Percentiles rank a stretch among this genome's conserved stretches.
Evolutionary conservation across 148 eudicot genomes (phyloP).

Genomic region (Limonium bicolor): DNA sequence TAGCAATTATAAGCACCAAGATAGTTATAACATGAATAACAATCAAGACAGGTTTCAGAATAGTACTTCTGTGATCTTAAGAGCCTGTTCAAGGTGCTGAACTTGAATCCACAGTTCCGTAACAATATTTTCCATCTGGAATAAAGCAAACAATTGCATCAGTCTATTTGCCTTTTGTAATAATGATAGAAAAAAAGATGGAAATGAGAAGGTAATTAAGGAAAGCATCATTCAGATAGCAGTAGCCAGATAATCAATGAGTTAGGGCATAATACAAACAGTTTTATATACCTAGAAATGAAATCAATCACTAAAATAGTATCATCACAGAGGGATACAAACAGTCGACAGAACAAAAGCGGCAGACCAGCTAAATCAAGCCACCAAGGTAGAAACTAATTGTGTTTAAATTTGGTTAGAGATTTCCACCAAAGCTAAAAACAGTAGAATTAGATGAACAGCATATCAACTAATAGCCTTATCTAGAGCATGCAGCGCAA

Average conservation of each 20-base stretch:
- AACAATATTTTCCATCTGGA: slow-evolving; percentile 56
- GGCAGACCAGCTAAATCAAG: no score
- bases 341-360: no score
- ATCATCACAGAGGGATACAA: neutral
- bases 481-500: neutral
- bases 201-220: neutral
- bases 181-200: slow-evolving; percentile 1
- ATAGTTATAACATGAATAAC: neutral
- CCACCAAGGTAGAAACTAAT: no score
- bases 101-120: slow-evolving; percentile 89
- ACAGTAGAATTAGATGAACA: neutral
- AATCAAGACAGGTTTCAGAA: neutral
- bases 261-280: no score
- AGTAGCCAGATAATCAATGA: neutral
- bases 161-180: no score
- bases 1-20: slow-evolving; percentile 7
- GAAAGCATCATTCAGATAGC: neutral
- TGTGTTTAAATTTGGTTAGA: no score
- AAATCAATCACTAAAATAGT: no score
- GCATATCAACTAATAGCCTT: neutral
- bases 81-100: slow-evolving; percentile 87
- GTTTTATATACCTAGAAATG: no score
- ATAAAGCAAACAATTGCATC: slow-evolving; percentile 1
- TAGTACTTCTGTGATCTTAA: slow-evolving; percentile 60
- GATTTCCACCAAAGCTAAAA: neutral